Evolutionary conservation across 805 yeast genomes (phyloP), one percentile per base, ranked within the genome.

Genomic region (Teunomyces barrocoloradensis): DNA sequence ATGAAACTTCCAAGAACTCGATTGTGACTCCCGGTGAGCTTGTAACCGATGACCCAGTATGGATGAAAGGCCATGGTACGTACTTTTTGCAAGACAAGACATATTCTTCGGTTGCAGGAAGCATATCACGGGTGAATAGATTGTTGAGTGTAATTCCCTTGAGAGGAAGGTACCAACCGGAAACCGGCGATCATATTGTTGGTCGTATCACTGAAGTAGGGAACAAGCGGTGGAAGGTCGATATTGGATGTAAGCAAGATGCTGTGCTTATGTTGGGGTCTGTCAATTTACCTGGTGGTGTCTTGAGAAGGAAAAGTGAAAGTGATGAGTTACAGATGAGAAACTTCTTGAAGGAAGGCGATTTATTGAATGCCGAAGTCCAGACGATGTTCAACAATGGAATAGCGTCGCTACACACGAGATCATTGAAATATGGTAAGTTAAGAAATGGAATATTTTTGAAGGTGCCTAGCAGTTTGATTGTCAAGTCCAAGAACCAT

Each of bases 31-130:
- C 99, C 0, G 99, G 99, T 7, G 97, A 94, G 63, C 70, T 91
- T 43, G 87, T 94, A n/a, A 94, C 98, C 0, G 94, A 88, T 56
- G 98, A 94, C 60, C 88, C 96, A 5, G 78, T 85, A 2, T 94
- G 98, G 97, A 94, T 94, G 99, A 81, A 96, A 61, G 99, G 99
- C 27, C 99, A 92, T 61, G 99, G 99, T 5, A 94, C 98, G 0
- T 94, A 89, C 64, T 81, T 84, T 54, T 69, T 86, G 34, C 82
- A 81, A 29, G 85, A 85, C 54, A 73, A 78, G 56, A 89, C 97
- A 0, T 89, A 80, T 64, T 85, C 96, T 2, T 85, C 97, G 0
- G 96, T 92, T 5, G 97, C 97, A 0, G 99, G 99, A 4, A 82
- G 84, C 9, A 84, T 94, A 4, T 79, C 87, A 1, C 77, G 92